phyloP scores from a whole-genome alignment of 306 rosid genomes.

The Quercus glauca region DNA sequence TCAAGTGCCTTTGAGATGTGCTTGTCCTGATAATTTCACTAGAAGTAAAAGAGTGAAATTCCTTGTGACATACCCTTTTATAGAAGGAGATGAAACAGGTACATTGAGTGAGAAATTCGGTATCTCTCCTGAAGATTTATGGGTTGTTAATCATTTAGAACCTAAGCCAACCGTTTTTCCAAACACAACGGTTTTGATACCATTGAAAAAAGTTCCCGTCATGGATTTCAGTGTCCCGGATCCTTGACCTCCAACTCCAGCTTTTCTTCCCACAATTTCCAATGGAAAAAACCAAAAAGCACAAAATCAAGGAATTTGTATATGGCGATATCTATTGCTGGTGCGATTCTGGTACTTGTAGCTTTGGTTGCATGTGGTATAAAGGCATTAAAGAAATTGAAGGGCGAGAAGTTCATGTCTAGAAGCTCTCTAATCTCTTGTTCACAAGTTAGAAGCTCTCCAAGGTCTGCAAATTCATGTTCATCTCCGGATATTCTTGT shows the following conservation, averaged over 20 bases:
- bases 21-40: constrained; percentile 46
- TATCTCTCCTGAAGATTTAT: constrained; percentile 37
- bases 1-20: constrained; percentile 50
- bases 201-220: constrained; percentile 25
- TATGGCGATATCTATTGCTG: constrained; percentile 45
- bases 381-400: constrained; percentile 35
- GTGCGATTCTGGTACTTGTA: constrained; percentile 30
- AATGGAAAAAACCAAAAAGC: background rate
- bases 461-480: constrained; percentile 37
- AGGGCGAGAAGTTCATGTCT: constrained; percentile 22
- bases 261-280: constrained; percentile 46
- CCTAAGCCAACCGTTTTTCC: constrained; percentile 30
- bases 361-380: constrained; percentile 38
- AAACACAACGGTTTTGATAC: constrained; percentile 44
- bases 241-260: constrained; percentile 56
- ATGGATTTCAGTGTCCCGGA: constrained; percentile 27
- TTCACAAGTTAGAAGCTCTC: constrained; percentile 35
- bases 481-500: constrained; percentile 64
- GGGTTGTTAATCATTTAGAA: constrained; percentile 28
- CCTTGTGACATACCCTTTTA: constrained; percentile 62
- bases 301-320: constrained; percentile 26
- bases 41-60: constrained; percentile 25
- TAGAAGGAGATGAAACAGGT: constrained; percentile 23
- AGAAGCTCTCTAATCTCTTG: constrained; percentile 30
- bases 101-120: constrained; percentile 34